phyloP scores from a whole-genome alignment of 2,329 filamentous ascomycete species.

The Pseudogymnoascus sp. region DNA sequence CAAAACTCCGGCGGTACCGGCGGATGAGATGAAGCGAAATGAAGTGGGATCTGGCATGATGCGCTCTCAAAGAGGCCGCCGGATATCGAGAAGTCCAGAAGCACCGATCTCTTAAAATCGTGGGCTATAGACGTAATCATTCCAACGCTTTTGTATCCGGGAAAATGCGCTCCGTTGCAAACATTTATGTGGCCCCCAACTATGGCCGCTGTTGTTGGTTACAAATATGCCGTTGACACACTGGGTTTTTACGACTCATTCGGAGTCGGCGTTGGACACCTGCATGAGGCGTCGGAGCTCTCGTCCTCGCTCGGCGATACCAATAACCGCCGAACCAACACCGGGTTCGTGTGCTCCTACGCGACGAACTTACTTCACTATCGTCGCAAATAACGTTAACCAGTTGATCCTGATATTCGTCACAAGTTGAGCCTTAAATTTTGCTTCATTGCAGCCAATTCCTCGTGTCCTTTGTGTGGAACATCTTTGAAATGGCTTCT shows the following conservation, averaged over 20 bases:
- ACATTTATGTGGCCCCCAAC: too few relatives aligned
- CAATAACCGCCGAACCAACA: neutral
- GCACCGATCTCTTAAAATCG: too few relatives aligned
- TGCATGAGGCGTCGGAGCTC: neutral
- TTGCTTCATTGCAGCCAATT: neutral
- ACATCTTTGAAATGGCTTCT: neutral
- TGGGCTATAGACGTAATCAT: too few relatives aligned
- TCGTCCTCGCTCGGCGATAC: neutral
- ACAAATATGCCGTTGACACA: neutral
- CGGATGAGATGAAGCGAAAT: too few relatives aligned
- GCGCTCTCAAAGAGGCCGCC: too few relatives aligned
- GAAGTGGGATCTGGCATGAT: too few relatives aligned
- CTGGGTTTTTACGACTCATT: neutral
- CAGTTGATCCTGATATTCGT: neutral
- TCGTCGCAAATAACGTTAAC: neutral
- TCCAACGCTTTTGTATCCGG: too few relatives aligned
- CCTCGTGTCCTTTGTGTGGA: neutral
- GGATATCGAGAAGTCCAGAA: too few relatives aligned
- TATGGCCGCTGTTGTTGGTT: too few relatives aligned
- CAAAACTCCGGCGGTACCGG: too few relatives aligned
- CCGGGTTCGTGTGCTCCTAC: neutral
- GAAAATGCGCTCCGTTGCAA: too few relatives aligned
- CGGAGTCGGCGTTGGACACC: neutral
- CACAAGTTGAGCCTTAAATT: neutral
- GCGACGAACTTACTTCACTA: neutral